Percentiles rank a stretch among this genome's conserved stretches.
Conservation (phyloP, 441 rosid genomes). For the Pelargonium fulgidum region DNA sequence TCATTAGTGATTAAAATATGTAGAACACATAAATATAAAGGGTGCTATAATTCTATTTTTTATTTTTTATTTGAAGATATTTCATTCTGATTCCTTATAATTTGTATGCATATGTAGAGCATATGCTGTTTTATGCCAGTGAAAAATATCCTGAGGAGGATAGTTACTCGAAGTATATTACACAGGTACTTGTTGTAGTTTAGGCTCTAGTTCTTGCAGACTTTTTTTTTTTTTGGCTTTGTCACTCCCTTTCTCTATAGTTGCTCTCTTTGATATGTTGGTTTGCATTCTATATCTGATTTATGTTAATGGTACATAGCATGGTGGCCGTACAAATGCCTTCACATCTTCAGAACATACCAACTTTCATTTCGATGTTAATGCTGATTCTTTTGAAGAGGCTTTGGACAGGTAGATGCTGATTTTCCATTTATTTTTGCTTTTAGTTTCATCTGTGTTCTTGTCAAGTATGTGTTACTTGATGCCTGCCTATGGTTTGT, state of each 20-base stretch:
- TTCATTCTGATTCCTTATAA: neutral
- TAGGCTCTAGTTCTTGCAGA: neutral
- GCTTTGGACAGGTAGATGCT: slow-evolving; percentile 76
- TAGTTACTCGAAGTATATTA: slow-evolving; percentile 77
- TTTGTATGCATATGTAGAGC: slow-evolving; percentile 46
- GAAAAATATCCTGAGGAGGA: slow-evolving; percentile 83
- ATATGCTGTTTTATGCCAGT: slow-evolving; percentile 91
- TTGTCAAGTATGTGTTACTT: slow-evolving; percentile 6
- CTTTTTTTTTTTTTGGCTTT: no score
- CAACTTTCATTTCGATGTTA: slow-evolving; percentile 64
- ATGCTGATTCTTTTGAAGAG: slow-evolving; percentile 63
- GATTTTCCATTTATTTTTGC: slow-evolving; percentile 4
- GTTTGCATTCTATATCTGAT: slow-evolving; percentile 6
- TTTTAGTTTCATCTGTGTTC: slow-evolving; percentile 9
- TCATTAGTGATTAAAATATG: no score
- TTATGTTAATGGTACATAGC: slow-evolving; percentile 37
- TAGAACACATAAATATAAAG: no score
- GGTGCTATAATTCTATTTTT: no score
- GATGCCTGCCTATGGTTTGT: slow-evolving; percentile 23
- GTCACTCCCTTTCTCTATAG: no score
- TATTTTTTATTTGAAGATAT: no score
- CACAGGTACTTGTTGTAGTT: slow-evolving; percentile 44
- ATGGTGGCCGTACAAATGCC: slow-evolving; percentile 86
- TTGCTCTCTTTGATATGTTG: neutral
- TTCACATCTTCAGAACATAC: slow-evolving; percentile 66